A percentile compares a stretch with the other conserved stretches of the same genome.
phyloP scores from a whole-genome alignment of 2,329 filamentous ascomycete species.

The Diplodia mutila region DNA sequence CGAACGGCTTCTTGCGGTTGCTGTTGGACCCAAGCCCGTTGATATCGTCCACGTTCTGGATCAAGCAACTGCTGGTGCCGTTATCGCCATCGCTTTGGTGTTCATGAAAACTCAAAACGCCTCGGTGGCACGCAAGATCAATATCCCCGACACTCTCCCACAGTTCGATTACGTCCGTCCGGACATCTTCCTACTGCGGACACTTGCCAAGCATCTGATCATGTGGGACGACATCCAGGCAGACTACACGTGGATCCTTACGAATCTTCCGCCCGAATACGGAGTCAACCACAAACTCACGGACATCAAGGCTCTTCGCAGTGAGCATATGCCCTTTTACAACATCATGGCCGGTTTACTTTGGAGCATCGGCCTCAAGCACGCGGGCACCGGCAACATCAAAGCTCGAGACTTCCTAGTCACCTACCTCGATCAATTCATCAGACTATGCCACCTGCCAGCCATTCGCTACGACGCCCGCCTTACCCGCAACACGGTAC shows the following conservation, averaged over 20 bases:
- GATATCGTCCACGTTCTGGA: constrained; percentile 92
- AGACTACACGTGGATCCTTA: constrained; percentile 72
- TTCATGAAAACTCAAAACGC: constrained; percentile 96
- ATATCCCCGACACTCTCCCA: constrained; percentile 84
- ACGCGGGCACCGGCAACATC: constrained; percentile 57
- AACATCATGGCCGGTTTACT: constrained; percentile 89
- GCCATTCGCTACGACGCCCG: constrained; percentile 77
- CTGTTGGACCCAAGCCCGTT: constrained; percentile 87
- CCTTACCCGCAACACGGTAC: constrained; percentile 77
- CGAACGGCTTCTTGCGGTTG: constrained; percentile 82
- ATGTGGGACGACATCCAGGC: constrained; percentile 86
- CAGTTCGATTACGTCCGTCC: constrained; percentile 97
- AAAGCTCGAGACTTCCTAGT: constrained; percentile 80
- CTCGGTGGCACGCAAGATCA: constrained; percentile 85
- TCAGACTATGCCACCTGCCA: constrained; percentile 71
- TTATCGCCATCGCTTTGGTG: constrained; percentile 85
- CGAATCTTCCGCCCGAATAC: constrained; percentile 73
- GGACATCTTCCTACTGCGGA: constrained; percentile 87
- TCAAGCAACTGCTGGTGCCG: constrained; percentile 89
- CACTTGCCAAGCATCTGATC: constrained; percentile 86
- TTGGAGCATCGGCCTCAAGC: constrained; percentile 61
- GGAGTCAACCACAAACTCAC: constrained; percentile 64
- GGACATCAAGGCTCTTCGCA: constrained; percentile 66
- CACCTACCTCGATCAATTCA: constrained; percentile 83
- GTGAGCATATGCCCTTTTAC: constrained; percentile 87